Evolutionary conservation across 1,284 basidiomycete genomes (phyloP).

Genomic region (Trichosporon sp.): DNA sequence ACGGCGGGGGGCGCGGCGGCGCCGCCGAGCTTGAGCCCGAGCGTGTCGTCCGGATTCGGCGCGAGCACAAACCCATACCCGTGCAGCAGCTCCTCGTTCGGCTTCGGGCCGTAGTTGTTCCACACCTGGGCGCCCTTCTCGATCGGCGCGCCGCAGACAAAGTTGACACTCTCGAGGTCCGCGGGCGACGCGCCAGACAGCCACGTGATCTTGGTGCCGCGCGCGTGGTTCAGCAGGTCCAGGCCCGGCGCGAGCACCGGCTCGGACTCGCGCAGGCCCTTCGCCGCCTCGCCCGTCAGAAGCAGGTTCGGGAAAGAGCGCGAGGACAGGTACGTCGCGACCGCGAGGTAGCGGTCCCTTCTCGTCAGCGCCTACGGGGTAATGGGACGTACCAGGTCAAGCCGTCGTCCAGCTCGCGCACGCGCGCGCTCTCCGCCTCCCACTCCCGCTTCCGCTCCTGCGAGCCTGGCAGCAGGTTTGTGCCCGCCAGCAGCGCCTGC

Average conservation of each 20-base stretch:
- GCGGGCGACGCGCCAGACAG: constrained; percentile 52
- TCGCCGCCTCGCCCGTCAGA: constrained; percentile 45
- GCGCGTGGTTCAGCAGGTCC: constrained; percentile 70
- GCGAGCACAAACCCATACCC: constrained; percentile 79
- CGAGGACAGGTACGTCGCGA: constrained; percentile 73
- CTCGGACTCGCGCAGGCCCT: constrained; percentile 52
- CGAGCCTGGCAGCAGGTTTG: constrained; percentile 71
- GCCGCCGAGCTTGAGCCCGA: constrained; percentile 69
- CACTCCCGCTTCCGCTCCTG: constrained; percentile 60
- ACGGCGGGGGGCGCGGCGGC: constrained; percentile 13
- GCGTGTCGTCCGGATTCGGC: constrained; percentile 75
- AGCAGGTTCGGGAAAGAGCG: constrained; percentile 81
- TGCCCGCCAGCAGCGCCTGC: constrained; percentile 62
- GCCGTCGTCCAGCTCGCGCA: constrained; percentile 51
- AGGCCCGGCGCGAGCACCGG: constrained; percentile 79
- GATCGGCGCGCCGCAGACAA: constrained; percentile 41
- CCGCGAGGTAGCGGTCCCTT: constrained; percentile 67
- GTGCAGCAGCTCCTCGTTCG: constrained; percentile 78
- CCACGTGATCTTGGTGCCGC: constrained; percentile 74
- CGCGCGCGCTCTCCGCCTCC: constrained; percentile 50
- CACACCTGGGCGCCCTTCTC: constrained; percentile 61
- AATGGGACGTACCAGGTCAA: constrained; percentile 62
- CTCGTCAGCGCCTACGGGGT: not conserved
- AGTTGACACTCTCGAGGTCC: constrained; percentile 27
- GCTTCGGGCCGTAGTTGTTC: constrained; percentile 64